Base-by-base conservation (phyloP, 2,329 filamentous ascomycete species). In the Colletotrichum spaethianum region DNA sequence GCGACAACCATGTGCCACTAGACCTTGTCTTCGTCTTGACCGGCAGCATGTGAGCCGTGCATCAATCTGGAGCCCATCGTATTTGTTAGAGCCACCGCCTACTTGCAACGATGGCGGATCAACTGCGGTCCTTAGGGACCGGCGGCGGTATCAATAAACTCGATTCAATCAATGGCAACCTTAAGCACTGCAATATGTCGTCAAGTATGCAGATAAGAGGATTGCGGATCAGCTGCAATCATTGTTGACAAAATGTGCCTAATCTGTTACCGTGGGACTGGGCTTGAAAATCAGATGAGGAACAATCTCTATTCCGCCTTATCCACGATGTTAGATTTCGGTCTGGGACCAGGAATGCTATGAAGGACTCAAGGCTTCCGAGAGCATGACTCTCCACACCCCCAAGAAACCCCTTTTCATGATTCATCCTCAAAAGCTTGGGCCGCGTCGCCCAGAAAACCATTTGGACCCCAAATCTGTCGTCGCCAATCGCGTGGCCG, bases 11-110 rank as follows among this genome's bases (percentile, higher is more conserved):
- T 23, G 12, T 23, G 4, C 23, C 53, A 42, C 26, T 31, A 38
- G 23, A 42, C 46, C n/a, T 31, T n/a, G n/a, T 23, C 44, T 61
- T 20, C 42, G n/a, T 31, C 38, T 9, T 20, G 31, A 52, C 12
- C n/a, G 31, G 48, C 38, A 50, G 50, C 40, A 57, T 59, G 57
- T 52, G 31, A 63, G 26, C 53, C 33, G 52, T 8, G 26, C 31
- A 46, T 42, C 18, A 48, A 42, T 1, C 33, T 23, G 8, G 18
- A 7, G 28, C 33, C 46, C 40, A 28, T 33, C n/a, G 20, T 42
- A 46, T 60, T 70, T 70, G 59, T 70, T 60, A 61, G 70, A 70
- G 59, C 59, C 53, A 55, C 70, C 70, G 59, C 59, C 66, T 14
- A 52, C 46, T 12, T 36, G 31, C 26, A 48, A 36, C 38, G 11